Evolutionary conservation across 2,329 filamentous ascomycete species (phyloP).

Genomic region (Ophiosphaerella herpotricha): DNA sequence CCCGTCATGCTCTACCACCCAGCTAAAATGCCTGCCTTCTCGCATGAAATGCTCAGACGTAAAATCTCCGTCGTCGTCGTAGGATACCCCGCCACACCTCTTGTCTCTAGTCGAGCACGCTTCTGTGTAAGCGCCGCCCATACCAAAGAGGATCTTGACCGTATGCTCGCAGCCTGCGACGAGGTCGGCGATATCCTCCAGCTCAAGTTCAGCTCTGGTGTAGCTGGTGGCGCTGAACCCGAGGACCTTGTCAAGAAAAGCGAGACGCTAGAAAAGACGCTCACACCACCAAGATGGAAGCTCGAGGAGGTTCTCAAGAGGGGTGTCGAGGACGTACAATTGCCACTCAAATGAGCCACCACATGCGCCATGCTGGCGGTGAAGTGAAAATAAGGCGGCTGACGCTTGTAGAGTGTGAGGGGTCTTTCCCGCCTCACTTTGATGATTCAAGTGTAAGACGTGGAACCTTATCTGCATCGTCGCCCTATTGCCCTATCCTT

Average conservation of each 20-base stretch:
- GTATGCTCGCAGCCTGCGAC: slow-evolving; percentile 85
- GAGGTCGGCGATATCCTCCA: slow-evolving; percentile 91
- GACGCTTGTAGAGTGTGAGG: no score
- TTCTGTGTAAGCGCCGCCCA: slow-evolving; percentile 96
- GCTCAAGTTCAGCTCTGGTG: slow-evolving; percentile 94
- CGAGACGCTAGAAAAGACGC: slow-evolving; percentile 54
- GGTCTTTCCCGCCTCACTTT: no score
- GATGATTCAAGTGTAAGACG: no score
- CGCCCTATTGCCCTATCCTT: no score
- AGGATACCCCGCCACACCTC: slow-evolving; percentile 92
- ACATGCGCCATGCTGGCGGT: no score
- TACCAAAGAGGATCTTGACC: slow-evolving; percentile 97
- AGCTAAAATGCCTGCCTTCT: slow-evolving; percentile 98
- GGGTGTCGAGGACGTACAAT: slow-evolving; percentile 76
- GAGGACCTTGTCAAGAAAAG: slow-evolving; percentile 71
- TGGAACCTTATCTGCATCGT: no score
- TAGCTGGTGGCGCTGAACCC: slow-evolving; percentile 83
- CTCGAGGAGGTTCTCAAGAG: slow-evolving; percentile 73
- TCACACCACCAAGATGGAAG: slow-evolving; percentile 76
- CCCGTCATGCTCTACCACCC: slow-evolving; percentile 94
- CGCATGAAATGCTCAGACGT: slow-evolving; percentile 95
- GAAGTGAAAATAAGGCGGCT: not conserved
- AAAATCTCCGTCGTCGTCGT: slow-evolving; percentile 98
- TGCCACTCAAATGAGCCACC: slow-evolving; percentile 64
- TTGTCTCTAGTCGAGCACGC: slow-evolving; percentile 90